Conservation (phyloP, 208 protist genomes). For the Trypanosoma theileri region DNA sequence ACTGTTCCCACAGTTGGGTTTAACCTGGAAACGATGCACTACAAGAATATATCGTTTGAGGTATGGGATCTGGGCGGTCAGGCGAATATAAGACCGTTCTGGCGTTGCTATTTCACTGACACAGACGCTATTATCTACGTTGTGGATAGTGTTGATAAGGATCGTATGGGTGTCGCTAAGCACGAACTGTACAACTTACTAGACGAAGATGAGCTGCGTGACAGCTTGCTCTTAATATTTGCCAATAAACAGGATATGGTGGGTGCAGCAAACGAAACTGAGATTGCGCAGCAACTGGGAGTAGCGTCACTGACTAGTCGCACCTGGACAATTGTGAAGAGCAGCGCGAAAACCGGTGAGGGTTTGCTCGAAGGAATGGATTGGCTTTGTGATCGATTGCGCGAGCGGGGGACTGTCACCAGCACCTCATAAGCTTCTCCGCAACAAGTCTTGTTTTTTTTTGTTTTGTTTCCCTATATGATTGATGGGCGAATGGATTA, state of each 20-base stretch:
- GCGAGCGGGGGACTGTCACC: slow-evolving; percentile 47
- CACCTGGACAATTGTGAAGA: slow-evolving; percentile 94
- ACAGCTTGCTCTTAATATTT: slow-evolving; percentile 92
- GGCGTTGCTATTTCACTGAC: slow-evolving; percentile 97
- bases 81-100: slow-evolving; percentile 96
- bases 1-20: slow-evolving; percentile 98
- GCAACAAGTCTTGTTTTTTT: slow-evolving; percentile 8
- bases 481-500: background rate
- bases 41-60: slow-evolving; percentile 98
- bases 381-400: slow-evolving; percentile 89
- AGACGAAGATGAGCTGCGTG: slow-evolving; percentile 85
- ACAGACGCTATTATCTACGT: slow-evolving; percentile 94
- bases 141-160: slow-evolving; percentile 92
- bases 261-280: slow-evolving; percentile 56
- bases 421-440: background rate
- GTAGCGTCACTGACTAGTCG: slow-evolving; percentile 84
- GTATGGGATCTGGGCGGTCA: slow-evolving; percentile 98
- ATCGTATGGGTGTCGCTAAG: slow-evolving; percentile 88
- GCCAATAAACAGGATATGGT: slow-evolving; percentile 96
- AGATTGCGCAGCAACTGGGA: slow-evolving; percentile 77
- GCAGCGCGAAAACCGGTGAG: slow-evolving; percentile 93
- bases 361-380: slow-evolving; percentile 94
- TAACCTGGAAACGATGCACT: slow-evolving; percentile 97
- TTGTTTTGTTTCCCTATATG: slow-evolving; percentile 11
- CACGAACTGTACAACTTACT: slow-evolving; percentile 88